phyloP scores from a whole-genome alignment of 176 grass and related monocot genomes.

The Cenchrus purpureus region DNA sequence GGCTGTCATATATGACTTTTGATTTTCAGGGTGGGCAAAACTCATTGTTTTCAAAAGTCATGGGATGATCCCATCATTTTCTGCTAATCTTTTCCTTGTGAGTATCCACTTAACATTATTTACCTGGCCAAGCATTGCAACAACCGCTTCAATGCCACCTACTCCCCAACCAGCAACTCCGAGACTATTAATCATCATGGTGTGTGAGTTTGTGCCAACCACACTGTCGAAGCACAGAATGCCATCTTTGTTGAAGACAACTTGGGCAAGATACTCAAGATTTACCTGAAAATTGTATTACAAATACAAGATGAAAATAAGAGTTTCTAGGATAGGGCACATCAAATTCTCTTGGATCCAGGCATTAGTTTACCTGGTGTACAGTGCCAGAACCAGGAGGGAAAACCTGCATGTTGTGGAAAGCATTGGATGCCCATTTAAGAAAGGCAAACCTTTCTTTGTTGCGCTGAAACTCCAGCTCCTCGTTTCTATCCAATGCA shows the following conservation, averaged over 20 bases:
- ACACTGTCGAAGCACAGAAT: constrained; percentile 73
- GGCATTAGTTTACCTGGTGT: constrained; percentile 64
- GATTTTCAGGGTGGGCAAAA: too few relatives aligned
- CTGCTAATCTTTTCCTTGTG: too few relatives aligned
- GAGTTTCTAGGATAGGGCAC: neutral
- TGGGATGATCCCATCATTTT: too few relatives aligned
- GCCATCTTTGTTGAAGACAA: constrained; percentile 74
- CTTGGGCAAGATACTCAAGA: constrained; percentile 80
- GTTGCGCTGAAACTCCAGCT: constrained; percentile 78
- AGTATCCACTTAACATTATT: neutral
- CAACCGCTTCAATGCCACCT: constrained; percentile 85
- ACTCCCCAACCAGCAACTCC: constrained; percentile 96
- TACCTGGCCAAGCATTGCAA: constrained; percentile 93
- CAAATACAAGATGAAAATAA: constrained; percentile 18
- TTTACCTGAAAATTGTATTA: constrained; percentile 59
- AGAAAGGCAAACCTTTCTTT: constrained; percentile 87
- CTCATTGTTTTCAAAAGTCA: too few relatives aligned
- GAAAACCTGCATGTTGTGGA: constrained; percentile 78
- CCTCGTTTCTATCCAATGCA: constrained; percentile 74
- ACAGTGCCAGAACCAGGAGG: constrained; percentile 85
- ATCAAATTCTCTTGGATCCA: constrained; percentile 1
- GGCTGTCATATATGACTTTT: too few relatives aligned
- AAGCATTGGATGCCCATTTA: constrained; percentile 89
- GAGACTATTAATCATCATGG: constrained; percentile 82
- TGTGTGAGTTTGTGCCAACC: constrained; percentile 85